These are phyloP conservation scores for Fusarium sp. DNA, from an alignment of 2,329 filamentous ascomycete genomes.

Conservation along the genomic window DNA sequence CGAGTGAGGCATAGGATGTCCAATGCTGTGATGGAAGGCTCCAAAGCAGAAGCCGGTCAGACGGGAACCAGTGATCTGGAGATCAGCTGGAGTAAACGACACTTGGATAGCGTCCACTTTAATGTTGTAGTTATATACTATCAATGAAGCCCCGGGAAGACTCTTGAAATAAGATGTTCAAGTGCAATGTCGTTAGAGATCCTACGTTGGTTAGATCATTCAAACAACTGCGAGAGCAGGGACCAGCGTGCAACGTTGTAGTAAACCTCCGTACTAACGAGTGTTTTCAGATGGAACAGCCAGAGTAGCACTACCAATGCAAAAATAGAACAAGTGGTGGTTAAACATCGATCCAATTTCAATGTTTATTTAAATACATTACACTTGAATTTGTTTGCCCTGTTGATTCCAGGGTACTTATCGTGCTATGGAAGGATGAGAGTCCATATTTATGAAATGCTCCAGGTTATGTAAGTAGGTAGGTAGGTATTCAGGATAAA, in stretches of 20 bases:
- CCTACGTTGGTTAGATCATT: slow-evolving; percentile 12
- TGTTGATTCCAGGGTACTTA: neutral
- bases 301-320: neutral
- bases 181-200: slow-evolving; percentile 20
- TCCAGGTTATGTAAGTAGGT: no score
- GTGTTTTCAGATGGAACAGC: neutral
- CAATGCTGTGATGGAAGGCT: neutral
- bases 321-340: neutral
- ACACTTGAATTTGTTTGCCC: neutral
- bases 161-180: neutral
- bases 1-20: slow-evolving; percentile 24
- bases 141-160: neutral
- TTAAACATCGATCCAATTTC: neutral
- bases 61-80: neutral
- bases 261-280: neutral
- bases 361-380: no score
- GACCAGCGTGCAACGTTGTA: slow-evolving; percentile 14
- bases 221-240: slow-evolving; percentile 16
- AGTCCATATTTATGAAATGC: no score
- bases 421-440: slow-evolving; percentile 7
- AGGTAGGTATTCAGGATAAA: neutral
- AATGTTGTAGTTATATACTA: slow-evolving; percentile 8
- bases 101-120: neutral
- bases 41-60: neutral
- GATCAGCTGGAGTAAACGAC: neutral